phyloP scores from a whole-genome alignment of 768 basidiomycete species.

The Auricularia heimuer region DNA sequence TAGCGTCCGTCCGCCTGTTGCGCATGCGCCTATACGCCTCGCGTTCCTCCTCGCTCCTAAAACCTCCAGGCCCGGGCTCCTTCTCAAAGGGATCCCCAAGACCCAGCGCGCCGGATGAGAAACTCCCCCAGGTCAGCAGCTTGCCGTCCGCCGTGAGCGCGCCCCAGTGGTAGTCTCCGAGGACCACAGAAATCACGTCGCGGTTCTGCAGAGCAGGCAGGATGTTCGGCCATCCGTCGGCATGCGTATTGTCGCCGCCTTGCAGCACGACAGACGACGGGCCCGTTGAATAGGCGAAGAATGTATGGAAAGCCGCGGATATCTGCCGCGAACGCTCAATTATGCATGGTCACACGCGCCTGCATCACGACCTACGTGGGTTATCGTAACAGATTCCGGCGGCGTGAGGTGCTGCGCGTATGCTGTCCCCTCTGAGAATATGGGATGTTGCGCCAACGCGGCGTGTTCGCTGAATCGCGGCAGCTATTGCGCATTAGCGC shows the following conservation, averaged over 20 bases:
- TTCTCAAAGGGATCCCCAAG: slow-evolving; percentile 57
- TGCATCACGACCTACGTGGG: slow-evolving; percentile 49
- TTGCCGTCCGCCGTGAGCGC: slow-evolving; percentile 73
- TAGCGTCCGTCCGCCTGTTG: slow-evolving; percentile 19
- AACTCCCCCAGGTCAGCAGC: slow-evolving; percentile 72
- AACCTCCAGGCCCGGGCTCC: slow-evolving; percentile 51
- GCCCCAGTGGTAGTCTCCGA: slow-evolving; percentile 89
- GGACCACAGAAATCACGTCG: slow-evolving; percentile 73
- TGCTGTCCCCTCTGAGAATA: background rate
- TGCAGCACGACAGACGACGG: slow-evolving; percentile 63
- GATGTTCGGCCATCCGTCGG: slow-evolving; percentile 42
- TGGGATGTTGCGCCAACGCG: slow-evolving; percentile 26
- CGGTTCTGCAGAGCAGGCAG: slow-evolving; percentile 66
- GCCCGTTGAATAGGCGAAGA: slow-evolving; percentile 74
- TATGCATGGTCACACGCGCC: slow-evolving; percentile 9
- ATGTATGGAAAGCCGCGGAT: slow-evolving; percentile 73
- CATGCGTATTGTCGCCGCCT: slow-evolving; percentile 40
- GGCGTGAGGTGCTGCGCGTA: slow-evolving; percentile 10
- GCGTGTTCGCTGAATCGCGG: slow-evolving; percentile 61
- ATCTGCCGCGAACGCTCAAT: slow-evolving; percentile 40
- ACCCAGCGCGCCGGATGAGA: slow-evolving; percentile 74
- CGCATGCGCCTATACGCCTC: slow-evolving; percentile 21
- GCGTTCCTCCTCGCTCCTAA: slow-evolving; percentile 28
- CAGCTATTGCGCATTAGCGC: slow-evolving; percentile 34
- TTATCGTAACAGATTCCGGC: slow-evolving; percentile 49